Evolutionary conservation across 2,329 filamentous ascomycete genomes (phyloP), one percentile per base, ranked within the genome.

Genomic region (Rugonectria rugulosa): DNA sequence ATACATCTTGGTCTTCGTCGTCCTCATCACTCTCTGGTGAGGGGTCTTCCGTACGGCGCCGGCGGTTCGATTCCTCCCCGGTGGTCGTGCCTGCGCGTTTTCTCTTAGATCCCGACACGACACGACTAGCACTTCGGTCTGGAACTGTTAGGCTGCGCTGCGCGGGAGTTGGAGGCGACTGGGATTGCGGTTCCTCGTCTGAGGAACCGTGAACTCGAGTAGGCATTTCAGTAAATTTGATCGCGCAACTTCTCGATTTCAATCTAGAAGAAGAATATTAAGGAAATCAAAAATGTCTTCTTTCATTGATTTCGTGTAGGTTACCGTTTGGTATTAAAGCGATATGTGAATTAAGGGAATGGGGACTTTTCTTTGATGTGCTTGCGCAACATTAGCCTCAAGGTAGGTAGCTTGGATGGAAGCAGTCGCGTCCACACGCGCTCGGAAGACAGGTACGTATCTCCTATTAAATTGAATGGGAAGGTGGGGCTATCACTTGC

Each of bases 1-100:
- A 96, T 5, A 80, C 77, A 17, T 83, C 38, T 4, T 54, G 21
- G 9, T 20, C 36, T 14, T 52, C 57, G 15, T 64, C 62, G 20
- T 64, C 49, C 5, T 64, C 59, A 14, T 63, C 41, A 42, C 61
- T 59, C 40, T 65, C 54, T 38, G 60, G 7, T 42, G 62, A 38
- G 19, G 67, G 61, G 26, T 67, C 68, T 21, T 40, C 43, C 4
- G 65, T 71, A 26, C 68, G 65, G 19, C 64, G 66, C 47, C 70
- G 64, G 37, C 51, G 43, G 34, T 38, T 67, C 4, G 67, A 64
- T 3, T 48, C 34, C 21, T 64, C 65, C 12, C 50, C 60, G 4
- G 66, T 66, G 26, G 48, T 54, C 17, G 66, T 68, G 31, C 63
- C 63, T 23, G 59, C 59, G 48, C 73, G 68, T 56, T 74, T 75